These are phyloP conservation scores for Penicillium paneum DNA, from an alignment of 2,329 filamentous ascomycete species.

Conservation along the genomic window DNA sequence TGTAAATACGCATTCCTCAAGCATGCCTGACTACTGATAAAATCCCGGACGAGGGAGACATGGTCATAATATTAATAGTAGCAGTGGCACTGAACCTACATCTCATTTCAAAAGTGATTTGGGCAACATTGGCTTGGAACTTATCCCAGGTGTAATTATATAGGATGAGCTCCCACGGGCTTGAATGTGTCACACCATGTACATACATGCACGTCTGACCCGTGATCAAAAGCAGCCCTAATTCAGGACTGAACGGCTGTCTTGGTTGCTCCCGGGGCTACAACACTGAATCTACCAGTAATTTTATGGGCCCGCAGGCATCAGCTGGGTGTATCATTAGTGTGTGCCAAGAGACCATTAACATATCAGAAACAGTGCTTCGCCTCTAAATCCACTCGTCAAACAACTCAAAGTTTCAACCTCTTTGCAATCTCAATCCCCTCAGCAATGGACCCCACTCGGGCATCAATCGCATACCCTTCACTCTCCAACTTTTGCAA, in stretches of 20 bases:
- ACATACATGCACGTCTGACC: background rate
- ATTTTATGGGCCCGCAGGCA: no score
- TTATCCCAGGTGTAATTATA: background rate
- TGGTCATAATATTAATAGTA: background rate
- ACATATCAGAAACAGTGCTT: background rate
- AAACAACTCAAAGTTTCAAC: slow-evolving; percentile 23
- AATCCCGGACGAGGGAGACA: no score
- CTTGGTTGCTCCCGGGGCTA: background rate
- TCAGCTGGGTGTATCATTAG: background rate
- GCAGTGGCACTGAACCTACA: no score
- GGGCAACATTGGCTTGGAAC: background rate
- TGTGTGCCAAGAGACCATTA: background rate
- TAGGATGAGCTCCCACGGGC: background rate
- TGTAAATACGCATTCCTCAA: background rate
- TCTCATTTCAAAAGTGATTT: background rate
- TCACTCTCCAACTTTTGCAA: slow-evolving; percentile 64
- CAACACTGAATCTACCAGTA: background rate
- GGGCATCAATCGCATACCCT: slow-evolving; percentile 73
- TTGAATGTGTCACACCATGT: background rate
- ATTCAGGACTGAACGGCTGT: background rate
- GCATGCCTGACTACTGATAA: background rate
- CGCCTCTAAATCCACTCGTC: background rate
- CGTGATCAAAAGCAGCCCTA: background rate
- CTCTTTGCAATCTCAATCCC: slow-evolving; percentile 69
- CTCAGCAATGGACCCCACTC: slow-evolving; percentile 73